phyloP scores from a whole-genome alignment of 2,329 filamentous ascomycete genomes.

The Grosmannia penicillata region DNA sequence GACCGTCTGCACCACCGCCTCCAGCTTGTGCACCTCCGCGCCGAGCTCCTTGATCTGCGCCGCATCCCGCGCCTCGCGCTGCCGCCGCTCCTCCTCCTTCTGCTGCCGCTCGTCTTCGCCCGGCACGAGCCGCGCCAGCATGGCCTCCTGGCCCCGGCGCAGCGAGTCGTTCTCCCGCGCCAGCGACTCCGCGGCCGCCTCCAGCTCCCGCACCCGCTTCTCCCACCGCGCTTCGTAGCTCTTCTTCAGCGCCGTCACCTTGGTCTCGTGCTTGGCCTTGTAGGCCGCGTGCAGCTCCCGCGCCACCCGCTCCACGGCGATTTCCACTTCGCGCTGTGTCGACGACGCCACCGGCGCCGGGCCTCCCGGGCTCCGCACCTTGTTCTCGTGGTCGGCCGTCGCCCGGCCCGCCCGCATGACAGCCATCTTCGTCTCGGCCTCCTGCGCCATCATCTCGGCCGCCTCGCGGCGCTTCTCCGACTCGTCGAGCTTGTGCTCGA shows the following conservation, averaged over 20 bases:
- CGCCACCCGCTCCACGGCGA: conserved; percentile 81
- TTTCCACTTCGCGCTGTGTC: conserved; percentile 53
- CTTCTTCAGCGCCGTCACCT: conserved; percentile 79
- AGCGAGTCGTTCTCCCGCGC: conserved; percentile 62
- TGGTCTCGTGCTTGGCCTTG: conserved; percentile 94
- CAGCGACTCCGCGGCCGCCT: conserved; percentile 54
- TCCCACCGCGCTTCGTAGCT: conserved; percentile 79
- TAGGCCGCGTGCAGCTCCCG: conserved; percentile 84
- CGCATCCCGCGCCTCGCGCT: conserved; percentile 47
- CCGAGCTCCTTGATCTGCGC: conserved; percentile 55
- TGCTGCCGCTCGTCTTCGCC: conserved; percentile 22
- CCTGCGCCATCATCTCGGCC: conserved; percentile 60
- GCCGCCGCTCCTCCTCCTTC: conserved; percentile 35
- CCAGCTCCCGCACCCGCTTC: conserved; percentile 70
- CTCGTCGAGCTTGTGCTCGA: conserved; percentile 63
- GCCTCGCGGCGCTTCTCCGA: conserved; percentile 59
- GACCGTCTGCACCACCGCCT: conserved; percentile 55
- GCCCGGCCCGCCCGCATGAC: conserved; percentile 52
- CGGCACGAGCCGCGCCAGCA: conserved; percentile 43
- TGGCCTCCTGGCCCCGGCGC: conserved; percentile 48
- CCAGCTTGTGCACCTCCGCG: conserved; percentile 60
- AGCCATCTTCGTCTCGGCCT: conserved; percentile 62
- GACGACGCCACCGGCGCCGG: conserved; percentile 26
- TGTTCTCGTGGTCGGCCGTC: conserved; percentile 11
- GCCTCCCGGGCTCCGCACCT: conserved; percentile 1